Evolutionary conservation across 1,139 yeast species (phyloP).

Genomic region (Geotrichum europaeum): DNA sequence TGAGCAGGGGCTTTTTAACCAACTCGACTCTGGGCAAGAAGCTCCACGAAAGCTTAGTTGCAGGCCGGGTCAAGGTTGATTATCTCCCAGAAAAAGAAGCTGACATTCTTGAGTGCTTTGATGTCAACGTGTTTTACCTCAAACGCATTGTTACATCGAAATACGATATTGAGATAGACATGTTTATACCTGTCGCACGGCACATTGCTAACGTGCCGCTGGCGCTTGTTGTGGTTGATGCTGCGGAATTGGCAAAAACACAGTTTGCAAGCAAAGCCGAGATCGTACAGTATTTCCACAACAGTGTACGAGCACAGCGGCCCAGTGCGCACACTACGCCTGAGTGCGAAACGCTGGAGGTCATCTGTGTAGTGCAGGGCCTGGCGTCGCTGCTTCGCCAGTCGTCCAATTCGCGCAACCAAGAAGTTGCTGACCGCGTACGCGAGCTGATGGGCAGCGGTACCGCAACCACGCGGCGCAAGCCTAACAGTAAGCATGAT

Average conservation of each 20-base stretch:
- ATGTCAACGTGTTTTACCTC: background rate
- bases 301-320: background rate
- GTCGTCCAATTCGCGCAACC: conserved; percentile 19
- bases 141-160: conserved; percentile 1
- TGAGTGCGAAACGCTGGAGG: background rate
- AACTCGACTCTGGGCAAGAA: background rate
- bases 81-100: background rate
- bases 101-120: background rate
- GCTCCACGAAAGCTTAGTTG: background rate
- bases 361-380: conserved; percentile 27
- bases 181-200: conserved; percentile 8
- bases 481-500: background rate
- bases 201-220: background rate
- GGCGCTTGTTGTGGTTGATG: conserved; percentile 2
- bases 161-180: conserved; percentile 6
- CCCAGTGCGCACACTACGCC: background rate
- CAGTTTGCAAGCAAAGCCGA: background rate
- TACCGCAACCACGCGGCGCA: conserved; percentile 1
- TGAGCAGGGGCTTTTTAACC: background rate
- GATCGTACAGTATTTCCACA: background rate
- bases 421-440: conserved; percentile 22
- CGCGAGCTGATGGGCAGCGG: conserved; percentile 22
- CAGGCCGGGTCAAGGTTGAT: background rate
- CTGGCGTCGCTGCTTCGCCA: conserved; percentile 20
- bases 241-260: background rate